phyloP scores from a whole-genome alignment of 2,329 filamentous ascomycete species.

The Xylaria arbuscula region DNA sequence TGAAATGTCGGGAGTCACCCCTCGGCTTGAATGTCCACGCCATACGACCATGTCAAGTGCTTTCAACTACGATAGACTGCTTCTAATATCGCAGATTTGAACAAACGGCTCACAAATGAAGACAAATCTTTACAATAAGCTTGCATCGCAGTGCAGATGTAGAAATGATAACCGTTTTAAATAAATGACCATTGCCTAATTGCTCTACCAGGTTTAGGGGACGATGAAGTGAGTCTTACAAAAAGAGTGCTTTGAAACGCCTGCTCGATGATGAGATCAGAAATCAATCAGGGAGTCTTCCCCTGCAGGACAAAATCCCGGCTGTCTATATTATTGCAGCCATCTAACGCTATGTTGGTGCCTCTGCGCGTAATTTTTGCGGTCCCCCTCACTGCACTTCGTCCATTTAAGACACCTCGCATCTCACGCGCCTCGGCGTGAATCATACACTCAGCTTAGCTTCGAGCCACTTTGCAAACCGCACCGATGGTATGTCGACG shows the following conservation, averaged over 20 bases:
- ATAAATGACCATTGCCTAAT: neutral
- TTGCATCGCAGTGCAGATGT: neutral
- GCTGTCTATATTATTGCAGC: neutral
- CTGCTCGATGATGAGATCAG: neutral
- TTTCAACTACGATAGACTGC: neutral
- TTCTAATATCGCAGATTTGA: neutral
- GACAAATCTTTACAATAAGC: neutral
- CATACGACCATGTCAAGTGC: neutral
- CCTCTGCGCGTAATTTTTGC: neutral
- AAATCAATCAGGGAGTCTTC: neutral
- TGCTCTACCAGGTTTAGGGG: neutral
- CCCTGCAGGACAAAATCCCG: neutral
- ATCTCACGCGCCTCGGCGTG: neutral
- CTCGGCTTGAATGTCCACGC: neutral
- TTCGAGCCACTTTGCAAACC: slow-evolving; percentile 68
- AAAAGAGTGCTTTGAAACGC: neutral
- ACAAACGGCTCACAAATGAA: neutral
- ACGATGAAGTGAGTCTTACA: neutral
- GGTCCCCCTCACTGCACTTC: no score
- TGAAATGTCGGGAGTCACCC: neutral
- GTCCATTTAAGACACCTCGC: neutral
- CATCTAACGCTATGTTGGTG: slow-evolving; percentile 5
- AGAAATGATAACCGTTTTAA: neutral
- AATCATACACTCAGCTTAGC: slow-evolving; percentile 44
- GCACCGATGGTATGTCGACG: slow-evolving; percentile 66